Evolutionary conservation across 768 basidiomycete genomes (phyloP), one percentile per base, ranked within the genome.

Genomic region (Rhizopogon sp.): DNA sequence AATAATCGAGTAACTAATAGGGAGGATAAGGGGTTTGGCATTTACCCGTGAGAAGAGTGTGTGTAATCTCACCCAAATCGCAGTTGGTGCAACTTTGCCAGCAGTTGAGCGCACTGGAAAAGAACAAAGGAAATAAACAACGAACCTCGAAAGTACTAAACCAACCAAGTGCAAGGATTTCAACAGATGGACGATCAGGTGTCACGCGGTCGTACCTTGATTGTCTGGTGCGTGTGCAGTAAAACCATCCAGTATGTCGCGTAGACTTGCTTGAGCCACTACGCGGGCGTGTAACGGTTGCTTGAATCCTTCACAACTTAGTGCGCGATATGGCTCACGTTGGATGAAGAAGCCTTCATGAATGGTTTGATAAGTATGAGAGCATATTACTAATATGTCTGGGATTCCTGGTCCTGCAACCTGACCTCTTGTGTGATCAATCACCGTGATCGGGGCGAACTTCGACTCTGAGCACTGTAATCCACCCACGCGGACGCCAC

Each of bases 161-260:
- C 10, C 20, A 31, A n/a, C n/a, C n/a, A 40, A 14, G 16, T 5
- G 2, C 11, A 7, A 14, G 3, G 22, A 37, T 31, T 31, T 31
- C 31, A 22, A 54, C 13, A 10, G n/a, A 31, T 29, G 6, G 2
- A 47, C 17, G 6, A 7, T 20, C 29, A 6, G 13, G 2, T 6
- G 5, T 40, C 17, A 9, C 13, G 4, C 7, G 8, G 14, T 54
- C 56, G n/a, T 50, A 57, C 56, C 41, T 55, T 57, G 29, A 55
- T 50, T 5, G 45, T 54, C 14, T 57, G 54, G 28, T 35, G 37
- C 10, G 53, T 54, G 42, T 55, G 53, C 11, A 57, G 41, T 50
- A 54, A 57, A 47, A 47, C 46, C 28, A 29, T 35, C 33, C 31
- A 55, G 43, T 40, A 50, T 16, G 42, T n/a, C 29, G 47, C 33